Base-by-base conservation (phyloP, 257 asterid genomes). In the Nemophila menziesii region DNA sequence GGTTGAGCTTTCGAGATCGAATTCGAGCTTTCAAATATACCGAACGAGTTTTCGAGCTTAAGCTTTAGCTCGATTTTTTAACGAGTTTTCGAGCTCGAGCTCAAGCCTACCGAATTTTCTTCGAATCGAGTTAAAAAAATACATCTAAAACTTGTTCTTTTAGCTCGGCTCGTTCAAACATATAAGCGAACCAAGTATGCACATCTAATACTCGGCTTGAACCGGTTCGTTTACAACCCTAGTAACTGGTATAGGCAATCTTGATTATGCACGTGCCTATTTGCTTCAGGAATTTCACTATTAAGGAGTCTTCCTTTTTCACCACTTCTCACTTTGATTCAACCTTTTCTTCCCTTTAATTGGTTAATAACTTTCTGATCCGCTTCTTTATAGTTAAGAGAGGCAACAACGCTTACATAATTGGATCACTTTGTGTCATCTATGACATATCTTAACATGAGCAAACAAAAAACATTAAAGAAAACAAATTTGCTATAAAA, bases 391-490 rank as follows among this genome's bases (percentile, higher is more conserved):
- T 69, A 89, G 98, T 89, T 60, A 80, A 59, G 78, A 78, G 70
- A 64, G 90, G 74, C 39, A 83, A 69, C 69, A 80, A 70, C 49
- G 79, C 62, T 39, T 92, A 84, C 73, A 51, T 89, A 44, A 54
- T 84, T 55, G 87, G 86, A 40, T 80, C 94, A 46, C 92, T 89
- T 60, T 64, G 95, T 68, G 71, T 73, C 61, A 61, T 68, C 64
- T 74, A 79, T 20, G 80, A 79, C 49, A 74, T 95, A 38, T 76
- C 95, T 13, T 89, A 80, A 78, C 90, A 68, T 43, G 97, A 75
- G 68, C 52, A 83, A 46, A 74, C n/a, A 62, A 68, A 67, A 61
- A 62, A 78, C 75, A 39, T 52, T 80, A 64, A 89, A 68, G 40
- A 69, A 89, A 58, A 66, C 84, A 19, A 83, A 74, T 33, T 61